Evolutionary conservation across 495 filamentous ascomycete species (phyloP).

Genomic region (Extremus antarcticus): DNA sequence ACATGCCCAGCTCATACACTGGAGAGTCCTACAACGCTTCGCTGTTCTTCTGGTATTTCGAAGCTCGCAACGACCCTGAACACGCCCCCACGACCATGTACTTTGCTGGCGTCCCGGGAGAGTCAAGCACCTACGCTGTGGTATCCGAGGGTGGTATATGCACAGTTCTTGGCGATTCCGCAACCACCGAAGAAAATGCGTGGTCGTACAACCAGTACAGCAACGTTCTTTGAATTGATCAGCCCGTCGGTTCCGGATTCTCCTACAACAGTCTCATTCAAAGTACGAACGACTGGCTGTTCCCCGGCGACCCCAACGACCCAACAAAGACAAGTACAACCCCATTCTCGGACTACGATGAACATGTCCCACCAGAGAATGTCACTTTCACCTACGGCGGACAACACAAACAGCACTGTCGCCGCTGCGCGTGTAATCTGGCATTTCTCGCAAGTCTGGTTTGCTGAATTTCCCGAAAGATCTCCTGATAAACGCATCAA

Average conservation of each 20-base stretch:
- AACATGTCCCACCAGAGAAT: slow-evolving; percentile 8
- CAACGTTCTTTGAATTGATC: slow-evolving; percentile 23
- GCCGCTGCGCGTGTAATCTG: slow-evolving; percentile 10
- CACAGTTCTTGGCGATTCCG: slow-evolving; percentile 21
- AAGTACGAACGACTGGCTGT: slow-evolving; percentile 26
- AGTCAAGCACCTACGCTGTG: slow-evolving; percentile 7
- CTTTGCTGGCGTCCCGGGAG: slow-evolving; percentile 52
- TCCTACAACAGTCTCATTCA: slow-evolving; percentile 32
- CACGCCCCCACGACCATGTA: slow-evolving; percentile 37
- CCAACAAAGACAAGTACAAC: slow-evolving; percentile 4
- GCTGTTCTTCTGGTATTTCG: slow-evolving; percentile 36
- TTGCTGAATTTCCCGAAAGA: slow-evolving; percentile 11
- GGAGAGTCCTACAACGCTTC: slow-evolving; percentile 42
- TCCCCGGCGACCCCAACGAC: slow-evolving; percentile 5
- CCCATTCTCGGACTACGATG: background rate
- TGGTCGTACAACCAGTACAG: slow-evolving; percentile 20
- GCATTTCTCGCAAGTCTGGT: slow-evolving; percentile 17
- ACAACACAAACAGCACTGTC: slow-evolving; percentile 4
- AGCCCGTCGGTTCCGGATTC: slow-evolving; percentile 30
- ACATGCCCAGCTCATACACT: slow-evolving; percentile 3
- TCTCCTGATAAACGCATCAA: background rate
- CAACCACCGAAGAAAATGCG: slow-evolving; percentile 26
- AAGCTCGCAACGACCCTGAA: slow-evolving; percentile 30
- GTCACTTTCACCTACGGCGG: slow-evolving; percentile 10
- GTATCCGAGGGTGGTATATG: slow-evolving; percentile 19